Evolutionary conservation across 371 early-diverging fungal species (phyloP), one percentile per base, ranked within the genome.

Genomic region (Catenaria anguillulae): DNA sequence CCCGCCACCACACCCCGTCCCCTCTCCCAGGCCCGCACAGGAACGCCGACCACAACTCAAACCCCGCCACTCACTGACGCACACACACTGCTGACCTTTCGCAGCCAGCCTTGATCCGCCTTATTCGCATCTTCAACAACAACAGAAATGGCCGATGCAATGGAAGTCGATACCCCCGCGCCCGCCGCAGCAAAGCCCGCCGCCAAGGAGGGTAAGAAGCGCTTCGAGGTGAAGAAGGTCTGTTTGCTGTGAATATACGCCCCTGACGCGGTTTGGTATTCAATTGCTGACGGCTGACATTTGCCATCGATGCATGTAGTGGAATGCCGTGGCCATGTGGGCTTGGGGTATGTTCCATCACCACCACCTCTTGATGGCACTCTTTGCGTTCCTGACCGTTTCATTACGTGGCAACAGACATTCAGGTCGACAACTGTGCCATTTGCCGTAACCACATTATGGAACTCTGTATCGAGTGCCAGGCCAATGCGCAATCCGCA

Each of bases 391-490:
- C 29, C 8, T 15, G 31, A 8, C 54, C 8, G 13, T 15, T 54
- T 54, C 8, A 54, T 54, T 4, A 54, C 4, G 8, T 4, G 29
- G 8, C 8, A 54, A 5, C 65, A 77, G 98, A 99, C 74, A 95
- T 96, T 79, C 91, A 90, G 40, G 95, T 98, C 19, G 99, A 98
- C 71, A 97, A 93, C 74, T 99, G 99, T 70, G 98, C 99, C 64
- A 99, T 99, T 73, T 99, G 99, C 78, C 87, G 99, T 69, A 99
- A 99, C 75, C 98, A 98, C 75, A 99, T 97, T 73, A 98, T 98
- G 99, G 99, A 99, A 70, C 85, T 93, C 56, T 99, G 99, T 71
- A 93, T 94, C 61, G 93, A 92, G 74, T 94, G 95, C 74, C 95
- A 96, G 72, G 95, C 95, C 8, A 93, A 95, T 73, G 95, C 93